Percentiles rank a stretch among this genome's conserved stretches.
Conservation (phyloP, 768 basidiomycete genomes). For the Pleurotus sapidus region DNA sequence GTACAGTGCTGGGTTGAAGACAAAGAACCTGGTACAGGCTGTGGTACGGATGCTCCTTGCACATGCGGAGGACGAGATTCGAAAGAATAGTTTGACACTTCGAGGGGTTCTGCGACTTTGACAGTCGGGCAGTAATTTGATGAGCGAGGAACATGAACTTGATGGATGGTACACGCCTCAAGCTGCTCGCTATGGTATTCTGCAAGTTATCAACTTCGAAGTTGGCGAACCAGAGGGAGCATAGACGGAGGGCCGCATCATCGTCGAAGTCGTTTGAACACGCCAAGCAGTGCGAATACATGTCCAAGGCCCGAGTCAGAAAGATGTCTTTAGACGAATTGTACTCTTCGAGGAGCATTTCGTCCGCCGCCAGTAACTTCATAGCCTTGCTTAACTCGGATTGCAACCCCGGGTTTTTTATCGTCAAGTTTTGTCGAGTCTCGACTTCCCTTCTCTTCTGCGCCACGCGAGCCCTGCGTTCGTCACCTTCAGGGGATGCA, state of each 20-base stretch:
- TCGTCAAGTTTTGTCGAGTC: conserved; percentile 30
- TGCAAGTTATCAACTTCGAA: conserved; percentile 60
- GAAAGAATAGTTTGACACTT: conserved; percentile 61
- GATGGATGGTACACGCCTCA: conserved; percentile 69
- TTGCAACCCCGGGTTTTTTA: conserved; percentile 14
- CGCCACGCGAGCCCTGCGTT: conserved; percentile 69
- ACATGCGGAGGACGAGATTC: conserved; percentile 68
- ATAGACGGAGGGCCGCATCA: conserved; percentile 75
- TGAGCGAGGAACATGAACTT: conserved; percentile 93
- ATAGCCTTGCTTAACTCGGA: conserved; percentile 26
- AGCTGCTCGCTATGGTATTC: conserved; percentile 35
- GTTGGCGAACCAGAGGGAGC: conserved; percentile 91
- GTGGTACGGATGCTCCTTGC: conserved; percentile 91
- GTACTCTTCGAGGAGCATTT: conserved; percentile 53
- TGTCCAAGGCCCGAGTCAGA: conserved; percentile 72
- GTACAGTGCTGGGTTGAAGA: conserved; percentile 37
- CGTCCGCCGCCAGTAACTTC: conserved; percentile 41
- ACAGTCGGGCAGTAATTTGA: conserved; percentile 90
- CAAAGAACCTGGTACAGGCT: conserved; percentile 88
- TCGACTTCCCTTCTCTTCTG: conserved; percentile 73
- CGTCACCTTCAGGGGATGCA: conserved; percentile 65
- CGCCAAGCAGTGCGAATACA: conserved; percentile 79
- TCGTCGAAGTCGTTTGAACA: conserved; percentile 73
- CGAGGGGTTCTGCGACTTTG: conserved; percentile 30
- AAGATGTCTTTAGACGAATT: conserved; percentile 53